phyloP scores from a whole-genome alignment of 202 grass and related monocot genomes.

The Brachypodium distachyon region DNA sequence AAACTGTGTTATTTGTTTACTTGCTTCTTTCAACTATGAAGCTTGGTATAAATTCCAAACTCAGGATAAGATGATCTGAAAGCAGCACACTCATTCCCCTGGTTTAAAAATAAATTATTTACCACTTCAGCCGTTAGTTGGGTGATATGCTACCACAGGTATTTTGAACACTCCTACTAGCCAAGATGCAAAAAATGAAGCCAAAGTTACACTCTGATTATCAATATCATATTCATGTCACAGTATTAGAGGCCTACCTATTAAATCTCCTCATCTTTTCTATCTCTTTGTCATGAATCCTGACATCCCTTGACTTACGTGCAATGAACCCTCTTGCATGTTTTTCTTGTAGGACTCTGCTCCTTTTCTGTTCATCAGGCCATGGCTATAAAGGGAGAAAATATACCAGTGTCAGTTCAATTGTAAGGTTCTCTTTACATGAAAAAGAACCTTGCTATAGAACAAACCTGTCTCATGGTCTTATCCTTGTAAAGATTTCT shows the following conservation, averaged over 20 bases:
- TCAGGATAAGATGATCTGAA: not conserved
- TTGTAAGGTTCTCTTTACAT: constrained; percentile 5
- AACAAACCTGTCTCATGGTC: constrained; percentile 59
- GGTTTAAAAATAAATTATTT: not conserved
- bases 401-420: not conserved
- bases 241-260: constrained; percentile 18
- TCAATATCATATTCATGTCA: not conserved
- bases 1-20: not conserved
- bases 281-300: constrained; percentile 58
- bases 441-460: constrained; percentile 2
- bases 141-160: not conserved
- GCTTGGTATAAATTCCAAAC: not conserved
- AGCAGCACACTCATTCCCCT: not conserved
- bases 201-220: not conserved
- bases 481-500: constrained; percentile 66
- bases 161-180: not conserved
- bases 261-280: constrained; percentile 13
- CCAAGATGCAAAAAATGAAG: not conserved
- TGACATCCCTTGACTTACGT: constrained; percentile 30
- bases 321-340: constrained; percentile 52
- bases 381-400: constrained; percentile 47
- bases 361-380: constrained; percentile 60
- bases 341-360: constrained; percentile 57
- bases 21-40: not conserved
- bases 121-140: not conserved